A percentile compares a stretch with the other conserved stretches of the same genome.
Conservation (phyloP, 495 filamentous ascomycete species). For the Staphylotrichum tortipilum region DNA sequence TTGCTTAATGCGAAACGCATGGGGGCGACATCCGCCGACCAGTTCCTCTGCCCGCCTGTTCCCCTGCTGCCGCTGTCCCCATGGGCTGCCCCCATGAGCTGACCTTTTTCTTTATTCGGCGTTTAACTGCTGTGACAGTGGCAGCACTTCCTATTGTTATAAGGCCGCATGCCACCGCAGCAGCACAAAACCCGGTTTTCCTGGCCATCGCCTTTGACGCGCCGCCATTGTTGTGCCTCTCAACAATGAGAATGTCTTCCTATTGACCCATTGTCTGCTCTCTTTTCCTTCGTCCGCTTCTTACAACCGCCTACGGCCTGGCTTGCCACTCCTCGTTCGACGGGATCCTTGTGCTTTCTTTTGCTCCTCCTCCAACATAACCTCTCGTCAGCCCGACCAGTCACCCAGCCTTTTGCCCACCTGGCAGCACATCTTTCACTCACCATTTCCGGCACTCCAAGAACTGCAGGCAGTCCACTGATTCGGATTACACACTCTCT, state of each 20-base stretch:
- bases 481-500: slow-evolving; percentile 1
- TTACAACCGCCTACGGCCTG: slow-evolving; percentile 6
- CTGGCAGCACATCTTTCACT: slow-evolving; percentile 6
- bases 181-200: neutral
- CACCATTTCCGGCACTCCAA: neutral
- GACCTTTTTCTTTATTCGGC: slow-evolving; percentile 2
- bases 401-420: neutral
- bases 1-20: slow-evolving; percentile 27
- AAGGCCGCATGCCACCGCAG: slow-evolving; percentile 7
- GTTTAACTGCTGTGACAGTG: neutral
- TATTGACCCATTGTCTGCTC: slow-evolving; percentile 13
- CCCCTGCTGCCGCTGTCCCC: slow-evolving; percentile 10
- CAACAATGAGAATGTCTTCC: slow-evolving; percentile 10
- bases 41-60: slow-evolving; percentile 12
- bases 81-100: neutral
- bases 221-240: slow-evolving; percentile 9
- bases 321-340: neutral
- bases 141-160: slow-evolving; percentile 9
- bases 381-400: neutral
- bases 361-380: slow-evolving; percentile 2
- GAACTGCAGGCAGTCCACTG: slow-evolving; percentile 6
- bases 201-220: slow-evolving; percentile 7
- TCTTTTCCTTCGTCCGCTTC: slow-evolving; percentile 4
- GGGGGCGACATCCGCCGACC: slow-evolving; percentile 11
- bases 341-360: neutral